Percentiles rank a stretch among this genome's conserved stretches.
Evolutionary conservation across 129 eudicot genomes (phyloP).

Genomic region (Flaveria trinervia): DNA sequence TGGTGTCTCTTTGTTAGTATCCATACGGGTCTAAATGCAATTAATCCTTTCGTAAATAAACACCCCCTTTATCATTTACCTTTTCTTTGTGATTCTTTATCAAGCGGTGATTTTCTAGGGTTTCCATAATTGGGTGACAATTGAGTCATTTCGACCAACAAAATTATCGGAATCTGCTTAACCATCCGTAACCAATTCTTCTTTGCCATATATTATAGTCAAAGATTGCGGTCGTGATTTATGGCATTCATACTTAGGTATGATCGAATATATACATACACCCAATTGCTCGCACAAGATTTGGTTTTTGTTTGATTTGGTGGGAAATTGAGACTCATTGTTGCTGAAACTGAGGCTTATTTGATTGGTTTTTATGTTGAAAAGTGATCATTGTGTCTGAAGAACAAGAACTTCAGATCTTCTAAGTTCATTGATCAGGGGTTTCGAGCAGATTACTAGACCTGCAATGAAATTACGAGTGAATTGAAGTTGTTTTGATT

Average conservation of each 20-base stretch:
- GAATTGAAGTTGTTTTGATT: slow-evolving; percentile 11
- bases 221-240: slow-evolving; percentile 15
- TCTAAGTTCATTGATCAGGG: slow-evolving; percentile 16
- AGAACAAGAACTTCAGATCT: too few species aligned
- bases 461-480: slow-evolving; percentile 10
- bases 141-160: slow-evolving; percentile 18
- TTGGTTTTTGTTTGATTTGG: slow-evolving; percentile 9
- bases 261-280: slow-evolving; percentile 27
- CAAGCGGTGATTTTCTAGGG: slow-evolving; percentile 28
- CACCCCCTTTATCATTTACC: slow-evolving; percentile 16
- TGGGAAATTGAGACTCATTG: slow-evolving; percentile 4
- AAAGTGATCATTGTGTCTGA: not conserved
- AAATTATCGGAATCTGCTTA: slow-evolving; percentile 28
- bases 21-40: slow-evolving; percentile 2
- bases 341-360: not conserved
- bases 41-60: not conserved
- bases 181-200: slow-evolving; percentile 34
- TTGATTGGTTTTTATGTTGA: slow-evolving; percentile 14
- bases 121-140: slow-evolving; percentile 35
- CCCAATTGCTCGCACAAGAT: not conserved
- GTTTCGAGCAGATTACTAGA: slow-evolving; percentile 16
- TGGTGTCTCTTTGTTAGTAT: too few species aligned
- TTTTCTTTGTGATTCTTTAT: slow-evolving; percentile 27
- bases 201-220: not conserved
- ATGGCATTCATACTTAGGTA: slow-evolving; percentile 15